Percentiles rank a stretch among this genome's conserved stretches.
Conservation (phyloP, 768 basidiomycete genomes). For the Chlorophyllum brunneum region DNA sequence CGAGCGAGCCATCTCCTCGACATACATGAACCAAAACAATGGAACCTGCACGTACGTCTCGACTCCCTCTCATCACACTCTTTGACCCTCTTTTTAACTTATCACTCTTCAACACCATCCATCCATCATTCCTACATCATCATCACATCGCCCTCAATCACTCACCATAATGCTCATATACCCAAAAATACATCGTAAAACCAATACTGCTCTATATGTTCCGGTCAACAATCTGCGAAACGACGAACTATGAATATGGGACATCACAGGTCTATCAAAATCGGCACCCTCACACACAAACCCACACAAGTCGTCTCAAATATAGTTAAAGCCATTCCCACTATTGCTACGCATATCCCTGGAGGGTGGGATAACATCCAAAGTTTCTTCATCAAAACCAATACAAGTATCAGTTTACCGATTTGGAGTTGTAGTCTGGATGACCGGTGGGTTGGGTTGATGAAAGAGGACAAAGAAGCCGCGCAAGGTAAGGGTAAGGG, state of each 20-base stretch:
- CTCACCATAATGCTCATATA: not conserved
- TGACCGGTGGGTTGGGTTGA: constrained; percentile 57
- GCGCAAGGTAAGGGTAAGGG: constrained; percentile 14
- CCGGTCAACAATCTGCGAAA: too few species aligned
- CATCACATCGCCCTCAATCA: not conserved
- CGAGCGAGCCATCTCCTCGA: constrained; percentile 88
- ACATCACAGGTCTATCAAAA: constrained; percentile 69
- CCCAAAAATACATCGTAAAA: not conserved
- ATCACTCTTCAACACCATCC: not conserved
- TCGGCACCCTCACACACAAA: constrained; percentile 70
- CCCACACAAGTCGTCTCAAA: constrained; percentile 76
- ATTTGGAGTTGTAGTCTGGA: constrained; percentile 85
- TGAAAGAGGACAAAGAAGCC: constrained; percentile 23
- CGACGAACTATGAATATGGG: not conserved
- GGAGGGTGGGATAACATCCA: constrained; percentile 92
- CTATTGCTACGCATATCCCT: constrained; percentile 62
- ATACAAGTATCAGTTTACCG: constrained; percentile 77
- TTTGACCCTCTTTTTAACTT: not conserved
- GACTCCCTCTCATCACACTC: not conserved
- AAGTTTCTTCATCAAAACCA: constrained; percentile 86
- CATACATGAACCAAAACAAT: constrained; percentile 93
- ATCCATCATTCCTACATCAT: too few species aligned
- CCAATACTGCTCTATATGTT: not conserved
- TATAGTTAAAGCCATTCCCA: constrained; percentile 73
- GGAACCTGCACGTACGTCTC: constrained; percentile 86